phyloP scores from a whole-genome alignment of 108 stramenopile genomes.

The Pseudonitzschia pungens region DNA sequence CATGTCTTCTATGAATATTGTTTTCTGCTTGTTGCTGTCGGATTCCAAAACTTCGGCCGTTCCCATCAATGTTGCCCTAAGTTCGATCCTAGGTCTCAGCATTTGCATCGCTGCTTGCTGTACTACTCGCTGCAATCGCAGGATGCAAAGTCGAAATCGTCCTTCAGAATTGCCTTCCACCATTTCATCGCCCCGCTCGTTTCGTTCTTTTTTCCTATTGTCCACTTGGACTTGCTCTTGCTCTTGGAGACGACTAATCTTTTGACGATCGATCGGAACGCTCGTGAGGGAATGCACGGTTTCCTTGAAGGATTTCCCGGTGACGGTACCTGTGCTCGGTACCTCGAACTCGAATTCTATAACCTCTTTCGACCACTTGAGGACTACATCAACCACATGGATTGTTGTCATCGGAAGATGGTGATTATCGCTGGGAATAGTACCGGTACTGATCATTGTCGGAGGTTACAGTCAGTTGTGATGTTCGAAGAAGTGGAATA shows the following conservation, averaged over 20 bases:
- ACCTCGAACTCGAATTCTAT: constrained; percentile 24
- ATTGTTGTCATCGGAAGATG: background rate
- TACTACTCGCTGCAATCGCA: background rate
- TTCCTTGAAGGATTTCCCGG: constrained; percentile 32
- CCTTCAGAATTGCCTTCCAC: constrained; percentile 52
- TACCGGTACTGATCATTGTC: background rate
- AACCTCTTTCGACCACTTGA: constrained; percentile 54
- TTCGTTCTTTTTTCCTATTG: background rate
- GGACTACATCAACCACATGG: constrained; percentile 1
- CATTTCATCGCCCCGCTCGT: background rate
- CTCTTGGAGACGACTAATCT: constrained; percentile 31
- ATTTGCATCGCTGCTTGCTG: background rate
- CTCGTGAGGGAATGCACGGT: constrained; percentile 38
- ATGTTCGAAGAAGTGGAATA: too few species aligned
- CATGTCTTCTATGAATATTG: constrained; percentile 53
- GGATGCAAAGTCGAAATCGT: constrained; percentile 29
- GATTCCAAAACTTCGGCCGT: constrained; percentile 41
- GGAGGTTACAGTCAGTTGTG: too few species aligned
- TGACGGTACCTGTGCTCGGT: background rate
- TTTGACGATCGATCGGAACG: constrained; percentile 47
- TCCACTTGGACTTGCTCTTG: background rate
- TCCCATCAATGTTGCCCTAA: constrained; percentile 54
- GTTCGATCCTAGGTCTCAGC: background rate
- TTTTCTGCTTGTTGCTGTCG: constrained; percentile 5
- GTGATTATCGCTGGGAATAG: background rate